phyloP scores from a whole-genome alignment of 1,139 yeast species.

The Saccharomycopsis hybrid region DNA sequence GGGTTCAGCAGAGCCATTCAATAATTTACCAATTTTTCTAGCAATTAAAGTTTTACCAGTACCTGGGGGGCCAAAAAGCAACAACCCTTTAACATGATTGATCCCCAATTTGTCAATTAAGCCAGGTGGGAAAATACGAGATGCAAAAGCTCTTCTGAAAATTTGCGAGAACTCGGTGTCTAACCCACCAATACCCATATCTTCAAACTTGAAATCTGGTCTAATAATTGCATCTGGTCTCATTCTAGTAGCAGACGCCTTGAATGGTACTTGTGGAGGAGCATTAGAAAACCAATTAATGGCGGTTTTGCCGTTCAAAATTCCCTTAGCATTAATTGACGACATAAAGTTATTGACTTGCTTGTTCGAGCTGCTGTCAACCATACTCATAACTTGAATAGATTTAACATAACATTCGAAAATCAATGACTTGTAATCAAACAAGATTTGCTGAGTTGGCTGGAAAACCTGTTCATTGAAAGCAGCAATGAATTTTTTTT shows the following conservation, averaged over 20 bases:
- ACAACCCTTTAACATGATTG: slow-evolving; percentile 88
- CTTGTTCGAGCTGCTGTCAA: slow-evolving; percentile 32
- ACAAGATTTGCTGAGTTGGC: slow-evolving; percentile 76
- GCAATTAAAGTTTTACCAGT: slow-evolving; percentile 98
- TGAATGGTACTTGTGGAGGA: slow-evolving; percentile 66
- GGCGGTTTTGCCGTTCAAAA: slow-evolving; percentile 70
- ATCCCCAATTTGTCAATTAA: slow-evolving; percentile 88
- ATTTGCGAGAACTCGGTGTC: slow-evolving; percentile 90
- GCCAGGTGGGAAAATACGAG: slow-evolving; percentile 91
- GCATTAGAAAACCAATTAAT: slow-evolving; percentile 66
- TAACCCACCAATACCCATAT: slow-evolving; percentile 97
- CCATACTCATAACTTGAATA: slow-evolving; percentile 75
- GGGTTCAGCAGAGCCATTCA: slow-evolving; percentile 88
- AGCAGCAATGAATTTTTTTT: slow-evolving; percentile 50
- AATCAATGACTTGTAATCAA: slow-evolving; percentile 74
- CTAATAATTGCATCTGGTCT: slow-evolving; percentile 85
- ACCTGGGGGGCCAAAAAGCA: slow-evolving; percentile 96
- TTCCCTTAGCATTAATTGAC: slow-evolving; percentile 62
- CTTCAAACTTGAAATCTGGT: slow-evolving; percentile 94
- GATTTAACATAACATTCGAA: slow-evolving; percentile 61
- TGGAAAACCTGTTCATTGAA: slow-evolving; percentile 80
- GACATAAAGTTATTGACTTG: slow-evolving; percentile 34
- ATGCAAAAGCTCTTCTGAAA: slow-evolving; percentile 94
- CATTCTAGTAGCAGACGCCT: slow-evolving; percentile 58
- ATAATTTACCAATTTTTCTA: slow-evolving; percentile 92